Evolutionary conservation across 208 protist genomes (phyloP).

Genomic region (Trypanosoma boissoni): DNA sequence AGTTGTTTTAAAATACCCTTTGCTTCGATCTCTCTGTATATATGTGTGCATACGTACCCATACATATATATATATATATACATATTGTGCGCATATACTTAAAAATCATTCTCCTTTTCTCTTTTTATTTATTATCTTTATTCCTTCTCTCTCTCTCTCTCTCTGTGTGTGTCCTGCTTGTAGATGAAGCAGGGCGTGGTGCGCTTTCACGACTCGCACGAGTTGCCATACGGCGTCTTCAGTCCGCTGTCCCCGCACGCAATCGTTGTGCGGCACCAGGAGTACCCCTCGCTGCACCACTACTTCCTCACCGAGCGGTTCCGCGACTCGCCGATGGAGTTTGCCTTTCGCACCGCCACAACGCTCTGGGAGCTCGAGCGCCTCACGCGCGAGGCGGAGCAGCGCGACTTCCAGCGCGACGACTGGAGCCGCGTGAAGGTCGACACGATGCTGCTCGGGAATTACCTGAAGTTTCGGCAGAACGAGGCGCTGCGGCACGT

Average conservation of each 20-base stretch:
- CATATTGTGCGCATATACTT: too few relatives aligned
- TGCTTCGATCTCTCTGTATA: too few relatives aligned
- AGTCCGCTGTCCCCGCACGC: slow-evolving; percentile 77
- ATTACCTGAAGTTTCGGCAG: slow-evolving; percentile 90
- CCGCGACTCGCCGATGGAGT: slow-evolving; percentile 46
- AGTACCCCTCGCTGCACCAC: slow-evolving; percentile 82
- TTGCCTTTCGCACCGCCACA: slow-evolving; percentile 44
- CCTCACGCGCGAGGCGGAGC: slow-evolving; percentile 66
- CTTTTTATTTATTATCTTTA: slow-evolving; percentile 4
- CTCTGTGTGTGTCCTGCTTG: slow-evolving; percentile 5
- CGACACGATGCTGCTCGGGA: slow-evolving; percentile 82
- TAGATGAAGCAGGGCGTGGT: slow-evolving; percentile 39
- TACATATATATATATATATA: too few relatives aligned
- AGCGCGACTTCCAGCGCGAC: slow-evolving; percentile 46
- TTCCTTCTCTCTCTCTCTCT: too few relatives aligned
- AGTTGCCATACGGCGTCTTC: slow-evolving; percentile 71
- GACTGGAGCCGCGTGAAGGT: slow-evolving; percentile 86
- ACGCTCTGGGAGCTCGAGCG: slow-evolving; percentile 80
- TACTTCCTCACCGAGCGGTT: slow-evolving; percentile 87
- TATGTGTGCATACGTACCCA: too few relatives aligned
- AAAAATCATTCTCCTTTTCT: slow-evolving; percentile 1
- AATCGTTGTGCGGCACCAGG: slow-evolving; percentile 69
- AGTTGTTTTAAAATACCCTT: too few relatives aligned
- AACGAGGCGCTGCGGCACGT: slow-evolving; percentile 57
- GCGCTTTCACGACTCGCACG: slow-evolving; percentile 71